Percentiles rank a stretch among this genome's conserved stretches.
Conservation (phyloP, 2,329 filamentous ascomycete genomes). For the Ascochyta pisi region DNA sequence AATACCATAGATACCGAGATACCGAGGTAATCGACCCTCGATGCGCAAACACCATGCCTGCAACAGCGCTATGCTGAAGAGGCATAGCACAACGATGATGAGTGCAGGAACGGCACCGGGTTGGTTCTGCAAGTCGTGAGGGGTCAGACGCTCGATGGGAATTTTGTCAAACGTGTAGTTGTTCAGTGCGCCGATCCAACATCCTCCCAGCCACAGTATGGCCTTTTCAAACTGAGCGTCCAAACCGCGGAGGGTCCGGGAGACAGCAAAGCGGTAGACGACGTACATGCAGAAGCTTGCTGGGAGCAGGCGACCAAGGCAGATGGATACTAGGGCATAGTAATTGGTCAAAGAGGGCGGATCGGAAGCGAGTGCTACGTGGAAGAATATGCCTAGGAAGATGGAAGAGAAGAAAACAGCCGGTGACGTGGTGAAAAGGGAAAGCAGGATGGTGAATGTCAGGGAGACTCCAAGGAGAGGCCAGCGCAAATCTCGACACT, state of each 20-base stretch:
- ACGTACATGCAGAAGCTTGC: conserved; percentile 88
- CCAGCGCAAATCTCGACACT: conserved; percentile 83
- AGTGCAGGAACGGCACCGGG: conserved; percentile 87
- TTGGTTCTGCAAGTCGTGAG: conserved; percentile 86
- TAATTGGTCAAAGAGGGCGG: conserved; percentile 74
- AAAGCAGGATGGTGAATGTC: conserved; percentile 77
- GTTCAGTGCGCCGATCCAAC: conserved; percentile 89
- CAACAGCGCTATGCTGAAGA: conserved; percentile 71
- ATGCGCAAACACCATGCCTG: conserved; percentile 88
- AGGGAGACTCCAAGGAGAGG: conserved; percentile 80
- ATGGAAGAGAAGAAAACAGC: conserved; percentile 83
- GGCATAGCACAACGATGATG: conserved; percentile 74
- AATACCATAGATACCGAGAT: conserved; percentile 77
- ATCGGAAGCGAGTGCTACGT: conserved; percentile 89
- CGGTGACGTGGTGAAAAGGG: conserved; percentile 80
- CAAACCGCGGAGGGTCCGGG: conserved; percentile 73
- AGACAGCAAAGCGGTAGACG: conserved; percentile 82
- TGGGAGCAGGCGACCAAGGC: conserved; percentile 83
- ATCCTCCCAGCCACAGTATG: conserved; percentile 84
- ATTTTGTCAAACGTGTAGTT: conserved; percentile 97
- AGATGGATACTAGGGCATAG: conserved; percentile 74
- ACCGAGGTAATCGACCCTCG: conserved; percentile 79
- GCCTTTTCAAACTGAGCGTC: conserved; percentile 89
- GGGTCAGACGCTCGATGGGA: conserved; percentile 89
- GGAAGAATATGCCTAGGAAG: conserved; percentile 85